A percentile compares a stretch with the other conserved stretches of the same genome.
Conservation (phyloP, 2,329 filamentous ascomycete species). For the Stemphylium beticola region DNA sequence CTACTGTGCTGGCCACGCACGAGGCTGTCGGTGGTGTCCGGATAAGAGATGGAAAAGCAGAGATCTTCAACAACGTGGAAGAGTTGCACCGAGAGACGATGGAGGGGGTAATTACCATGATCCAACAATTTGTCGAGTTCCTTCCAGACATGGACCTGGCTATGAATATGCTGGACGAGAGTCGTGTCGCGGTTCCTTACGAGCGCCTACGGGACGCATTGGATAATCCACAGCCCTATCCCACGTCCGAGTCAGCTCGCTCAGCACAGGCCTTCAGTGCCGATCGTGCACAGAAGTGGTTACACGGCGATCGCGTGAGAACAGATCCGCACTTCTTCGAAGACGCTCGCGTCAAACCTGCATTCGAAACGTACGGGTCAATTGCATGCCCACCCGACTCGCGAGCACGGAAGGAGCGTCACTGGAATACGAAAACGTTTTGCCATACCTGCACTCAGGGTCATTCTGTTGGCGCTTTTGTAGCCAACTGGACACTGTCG, state of each 20-base stretch:
- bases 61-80: slow-evolving; percentile 51
- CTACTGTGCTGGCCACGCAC: slow-evolving; percentile 58
- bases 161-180: slow-evolving; percentile 68
- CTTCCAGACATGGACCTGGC: slow-evolving; percentile 69
- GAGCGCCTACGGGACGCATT: slow-evolving; percentile 36
- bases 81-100: slow-evolving; percentile 66
- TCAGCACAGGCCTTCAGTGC: slow-evolving; percentile 45
- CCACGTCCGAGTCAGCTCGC: slow-evolving; percentile 28
- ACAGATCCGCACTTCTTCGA: slow-evolving; percentile 39
- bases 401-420: slow-evolving; percentile 61
- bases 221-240: slow-evolving; percentile 31
- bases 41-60: slow-evolving; percentile 60
- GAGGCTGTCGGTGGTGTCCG: slow-evolving; percentile 63
- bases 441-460: slow-evolving; percentile 68
- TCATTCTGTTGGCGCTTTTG: slow-evolving; percentile 71
- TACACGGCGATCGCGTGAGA: slow-evolving; percentile 27
- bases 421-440: slow-evolving; percentile 69
- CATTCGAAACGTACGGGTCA: slow-evolving; percentile 51
- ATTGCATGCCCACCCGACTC: slow-evolving; percentile 69
- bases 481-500: slow-evolving; percentile 69
- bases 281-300: slow-evolving; percentile 50
- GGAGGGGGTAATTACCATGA: slow-evolving; percentile 60
- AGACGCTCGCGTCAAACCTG: slow-evolving; percentile 46
- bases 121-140: slow-evolving; percentile 56
- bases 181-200: slow-evolving; percentile 62